Conservation (phyloP, 2,329 filamentous ascomycete genomes). For the Zymoseptoria crescenta region DNA sequence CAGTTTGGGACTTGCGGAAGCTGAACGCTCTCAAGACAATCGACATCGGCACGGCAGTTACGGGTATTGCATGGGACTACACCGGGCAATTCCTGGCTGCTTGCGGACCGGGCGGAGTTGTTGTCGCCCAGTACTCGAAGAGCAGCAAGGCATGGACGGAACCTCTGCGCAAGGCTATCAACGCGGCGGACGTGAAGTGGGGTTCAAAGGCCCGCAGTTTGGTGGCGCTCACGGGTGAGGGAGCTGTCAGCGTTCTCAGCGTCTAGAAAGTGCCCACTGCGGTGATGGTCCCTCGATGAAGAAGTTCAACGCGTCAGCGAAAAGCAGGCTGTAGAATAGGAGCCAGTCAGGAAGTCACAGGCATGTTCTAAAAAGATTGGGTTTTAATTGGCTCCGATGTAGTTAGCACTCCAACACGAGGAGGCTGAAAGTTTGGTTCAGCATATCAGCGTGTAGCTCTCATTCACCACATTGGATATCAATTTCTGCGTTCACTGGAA, state of each 20-base stretch:
- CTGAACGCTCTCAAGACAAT: conserved; percentile 74
- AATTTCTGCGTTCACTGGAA: neutral
- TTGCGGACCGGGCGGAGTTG: conserved; percentile 69
- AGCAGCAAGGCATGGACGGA: conserved; percentile 82
- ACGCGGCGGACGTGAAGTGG: conserved; percentile 70
- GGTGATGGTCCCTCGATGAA: neutral
- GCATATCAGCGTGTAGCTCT: neutral
- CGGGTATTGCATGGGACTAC: conserved; percentile 82
- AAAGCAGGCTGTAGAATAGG: neutral
- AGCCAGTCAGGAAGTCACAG: neutral
- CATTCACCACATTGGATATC: neutral
- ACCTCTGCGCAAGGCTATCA: conserved; percentile 66
- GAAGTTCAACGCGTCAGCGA: neutral
- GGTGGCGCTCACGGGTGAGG: conserved; percentile 65
- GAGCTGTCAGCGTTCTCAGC: conserved; percentile 63
- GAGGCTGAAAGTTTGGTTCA: neutral
- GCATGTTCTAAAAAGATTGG: conserved; percentile 1
- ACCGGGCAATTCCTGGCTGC: conserved; percentile 87
- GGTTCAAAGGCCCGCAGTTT: conserved; percentile 66
- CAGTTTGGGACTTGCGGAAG: conserved; percentile 88
- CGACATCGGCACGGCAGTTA: conserved; percentile 71
- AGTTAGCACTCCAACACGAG: neutral
- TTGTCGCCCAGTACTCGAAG: conserved; percentile 86
- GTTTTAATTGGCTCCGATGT: neutral
- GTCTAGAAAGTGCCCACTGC: conserved; percentile 5